Conservation (phyloP, 78 protist species). For the Protostelium mycophagum region DNA sequence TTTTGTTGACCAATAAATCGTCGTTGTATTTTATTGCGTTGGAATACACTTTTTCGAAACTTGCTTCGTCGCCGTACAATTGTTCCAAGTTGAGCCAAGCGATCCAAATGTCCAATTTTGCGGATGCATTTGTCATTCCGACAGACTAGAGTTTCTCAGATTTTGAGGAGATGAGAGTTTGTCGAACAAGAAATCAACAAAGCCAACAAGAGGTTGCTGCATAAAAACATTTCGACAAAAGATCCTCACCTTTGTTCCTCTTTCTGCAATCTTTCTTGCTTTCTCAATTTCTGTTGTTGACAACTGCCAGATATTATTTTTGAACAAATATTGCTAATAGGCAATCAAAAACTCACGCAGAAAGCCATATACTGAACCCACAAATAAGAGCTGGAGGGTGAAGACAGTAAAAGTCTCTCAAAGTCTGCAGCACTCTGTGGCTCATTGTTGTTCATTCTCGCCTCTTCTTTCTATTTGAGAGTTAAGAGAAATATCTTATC, state of each 20-base stretch:
- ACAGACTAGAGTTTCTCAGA: no score
- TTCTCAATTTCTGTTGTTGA: conserved; percentile 67
- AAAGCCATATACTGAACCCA: conserved; percentile 94
- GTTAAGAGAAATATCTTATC: no score
- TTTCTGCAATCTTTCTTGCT: conserved; percentile 86
- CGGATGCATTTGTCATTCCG: conserved; percentile 60
- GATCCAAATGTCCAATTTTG: conserved; percentile 89
- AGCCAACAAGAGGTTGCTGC: no score
- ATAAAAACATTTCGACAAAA: no score
- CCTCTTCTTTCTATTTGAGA: not conserved
- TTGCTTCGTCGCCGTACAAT: conserved; percentile 66
- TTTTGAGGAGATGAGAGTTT: conserved; percentile 8
- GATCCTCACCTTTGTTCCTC: conserved; percentile 72
- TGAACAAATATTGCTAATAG: not conserved
- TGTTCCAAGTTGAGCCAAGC: conserved; percentile 90
- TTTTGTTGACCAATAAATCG: conserved; percentile 40
- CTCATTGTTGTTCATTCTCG: not conserved
- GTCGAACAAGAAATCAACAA: no score
- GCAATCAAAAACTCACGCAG: conserved; percentile 10
- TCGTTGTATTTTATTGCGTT: conserved; percentile 64
- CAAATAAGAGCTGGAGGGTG: conserved; percentile 77
- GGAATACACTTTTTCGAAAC: conserved; percentile 41
- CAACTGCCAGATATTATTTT: not conserved
- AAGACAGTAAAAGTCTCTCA: conserved; percentile 81
- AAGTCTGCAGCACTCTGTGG: conserved; percentile 84